These are phyloP conservation scores for Torrubiella hemipterigena DNA, from an alignment of 2,329 filamentous ascomycete genomes.

Conservation along the genomic window DNA sequence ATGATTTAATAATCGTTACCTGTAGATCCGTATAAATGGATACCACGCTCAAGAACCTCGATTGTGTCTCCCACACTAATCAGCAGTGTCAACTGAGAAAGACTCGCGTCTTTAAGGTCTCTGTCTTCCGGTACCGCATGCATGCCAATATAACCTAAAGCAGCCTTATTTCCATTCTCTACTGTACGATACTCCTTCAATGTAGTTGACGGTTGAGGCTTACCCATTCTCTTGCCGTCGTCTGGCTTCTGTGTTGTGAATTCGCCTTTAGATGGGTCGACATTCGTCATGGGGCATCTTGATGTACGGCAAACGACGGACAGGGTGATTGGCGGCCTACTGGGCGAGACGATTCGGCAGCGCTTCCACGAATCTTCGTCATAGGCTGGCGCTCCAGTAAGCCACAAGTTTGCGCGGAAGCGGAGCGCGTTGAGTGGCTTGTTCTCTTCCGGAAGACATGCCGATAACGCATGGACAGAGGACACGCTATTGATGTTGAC, in stretches of 20 bases:
- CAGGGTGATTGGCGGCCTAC: conserved; percentile 4
- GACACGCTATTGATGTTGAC: conserved; percentile 10
- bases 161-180: conserved; percentile 13
- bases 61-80: conserved; percentile 15
- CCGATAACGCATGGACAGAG: conserved; percentile 10
- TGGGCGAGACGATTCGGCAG: conserved; percentile 6
- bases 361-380: conserved; percentile 10
- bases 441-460: conserved; percentile 7
- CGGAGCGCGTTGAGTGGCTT: conserved; percentile 9
- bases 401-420: conserved; percentile 11
- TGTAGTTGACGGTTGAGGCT: conserved; percentile 14
- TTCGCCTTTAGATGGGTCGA: conserved; percentile 5
- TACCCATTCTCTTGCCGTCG: conserved; percentile 8
- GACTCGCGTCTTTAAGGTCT: conserved; percentile 6
- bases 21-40: conserved; percentile 15
- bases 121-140: conserved; percentile 16
- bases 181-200: conserved; percentile 12
- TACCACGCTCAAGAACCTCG: conserved; percentile 15
- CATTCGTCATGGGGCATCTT: conserved; percentile 10
- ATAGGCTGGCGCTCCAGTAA: conserved; percentile 7
- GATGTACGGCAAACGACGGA: conserved; percentile 10
- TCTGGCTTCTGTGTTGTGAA: conserved; percentile 5
- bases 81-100: conserved; percentile 4
- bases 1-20: conserved; percentile 14
- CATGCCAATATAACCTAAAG: conserved; percentile 17